Base-by-base conservation (phyloP, 257 asterid species). In the Orobanche coerulescens region DNA sequence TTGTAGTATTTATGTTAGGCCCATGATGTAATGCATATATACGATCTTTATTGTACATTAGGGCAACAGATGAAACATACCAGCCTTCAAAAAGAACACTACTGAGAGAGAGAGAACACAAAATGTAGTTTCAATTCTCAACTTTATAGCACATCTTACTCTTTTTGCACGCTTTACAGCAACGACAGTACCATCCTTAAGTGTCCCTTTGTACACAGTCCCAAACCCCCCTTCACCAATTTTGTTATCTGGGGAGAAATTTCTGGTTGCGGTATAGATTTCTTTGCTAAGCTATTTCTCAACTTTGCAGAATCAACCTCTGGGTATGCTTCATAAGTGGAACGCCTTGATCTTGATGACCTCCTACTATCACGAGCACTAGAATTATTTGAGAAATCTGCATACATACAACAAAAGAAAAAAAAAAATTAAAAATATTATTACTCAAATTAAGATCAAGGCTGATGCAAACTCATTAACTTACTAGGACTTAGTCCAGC, bases 201-300 rank as follows among this genome's bases (percentile, higher is more conserved):
- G 84, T 69, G 48, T 70, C 9, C 68, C 89, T 68, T 61, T 69
- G 75, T 77, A 85, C 5, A 85, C 86, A 0, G 81, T 79, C 61
- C 89, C 88, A 55, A 79, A 81, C 0, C 79, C 87, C 10, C 92
- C 89, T 62, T 73, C 84, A 22, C 91, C 85, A 43, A 83, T 79
- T 57, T 49, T 70, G 59, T 77, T 75, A 14, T 86, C 78, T 18
- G 74, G 25, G 24, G 88, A n/a, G n/a, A n/a, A n/a, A n/a, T n/a
- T n/a, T n/a, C n/a, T n/a, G n/a, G n/a, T n/a, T n/a, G 84, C 87
- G 70, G 64, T 68, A 46, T 39, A 70, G 56, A 83, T 73, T 71
- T 76, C 88, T 70, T 68, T 2, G 81, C n/a, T 23, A 75, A 46
- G 23, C 46, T 70, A 11, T 62, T 53, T 10, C 77, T 71, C 18